Base-by-base conservation (phyloP, 176 grass and related monocot species). In the Cenchrus fungigraminus region DNA sequence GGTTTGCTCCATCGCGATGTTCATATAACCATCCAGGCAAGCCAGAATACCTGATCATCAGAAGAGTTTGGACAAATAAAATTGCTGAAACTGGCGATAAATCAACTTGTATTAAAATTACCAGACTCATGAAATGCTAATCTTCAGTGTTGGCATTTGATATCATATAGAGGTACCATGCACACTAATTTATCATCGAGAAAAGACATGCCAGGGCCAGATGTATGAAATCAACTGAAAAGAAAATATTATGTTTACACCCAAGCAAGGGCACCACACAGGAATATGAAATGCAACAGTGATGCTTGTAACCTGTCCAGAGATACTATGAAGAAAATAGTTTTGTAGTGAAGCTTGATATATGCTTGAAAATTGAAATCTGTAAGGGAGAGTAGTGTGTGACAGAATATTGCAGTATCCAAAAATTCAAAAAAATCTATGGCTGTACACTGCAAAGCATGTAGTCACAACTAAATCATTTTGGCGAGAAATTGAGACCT, bases 1-100 rank as follows among this genome's bases (percentile, higher is more conserved):
- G 1, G 93, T 96, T 73, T 99, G 97, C 82, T 99, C 97, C 97
- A 99, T 99, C 5, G 97, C 93, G 29, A 99, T 96, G 80, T 99
- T 96, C 97, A 99, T 99, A 42, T 99, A 99, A 15, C 97, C 97
- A 66, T 96, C 97, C 65, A 99, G 81, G 79, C 93, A 96, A 53
- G 97, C 97, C 70, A 99, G 68, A 59, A 99, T 99, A 86, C 93
- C 97, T 94, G 68, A 12, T 82, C 22, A 61, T 29, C 53, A 71
- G 9, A 77, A 45, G 8, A 71, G 6, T 52, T 77, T 28, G 20
- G 29, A 29, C 65, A 78, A 25, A 75, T 20, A 55, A 80, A 58
- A 47, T 56, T 65, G 20, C 4, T 66, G 9, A 13, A 14, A 42
- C 66, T 17, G 59, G 12, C 73, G 10, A 50, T 34, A 44, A 79